A percentile compares a stretch with the other conserved stretches of the same genome.
Conservation (phyloP, 2,329 filamentous ascomycete genomes). For the Alternaria ethzedia region DNA sequence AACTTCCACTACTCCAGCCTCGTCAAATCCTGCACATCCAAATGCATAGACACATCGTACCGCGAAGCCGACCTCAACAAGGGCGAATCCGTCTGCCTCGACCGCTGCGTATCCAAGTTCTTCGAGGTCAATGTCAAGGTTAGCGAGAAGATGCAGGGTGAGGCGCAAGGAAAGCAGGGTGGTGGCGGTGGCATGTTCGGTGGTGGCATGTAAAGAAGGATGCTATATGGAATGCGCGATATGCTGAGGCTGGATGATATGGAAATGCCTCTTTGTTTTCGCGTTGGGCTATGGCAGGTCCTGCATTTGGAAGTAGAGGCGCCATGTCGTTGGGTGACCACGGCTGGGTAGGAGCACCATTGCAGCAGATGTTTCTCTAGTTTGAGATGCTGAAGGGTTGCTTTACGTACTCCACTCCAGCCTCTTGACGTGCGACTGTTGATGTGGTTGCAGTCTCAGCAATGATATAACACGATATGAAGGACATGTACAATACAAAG, state of each 20-base stretch:
- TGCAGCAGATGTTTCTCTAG: neutral
- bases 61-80: constrained; percentile 97
- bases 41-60: constrained; percentile 92
- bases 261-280: neutral
- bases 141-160: constrained; percentile 92
- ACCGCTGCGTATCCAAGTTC: constrained; percentile 97
- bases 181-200: constrained; percentile 36
- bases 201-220: constrained; percentile 28
- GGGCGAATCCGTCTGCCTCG: constrained; percentile 96
- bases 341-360: neutral
- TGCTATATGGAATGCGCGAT: neutral
- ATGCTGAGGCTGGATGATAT: neutral
- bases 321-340: neutral
- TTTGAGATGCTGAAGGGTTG: neutral
- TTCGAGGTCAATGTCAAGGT: constrained; percentile 99
- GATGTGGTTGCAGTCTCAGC: neutral
- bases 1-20: constrained; percentile 61
- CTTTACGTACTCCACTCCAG: neutral
- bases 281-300: neutral
- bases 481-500: constrained; percentile 24
- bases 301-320: neutral
- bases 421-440: neutral
- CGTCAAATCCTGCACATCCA: constrained; percentile 86
- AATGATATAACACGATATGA: neutral
- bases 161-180: constrained; percentile 67